These are phyloP conservation scores for Neodidymelliopsis sp. DNA, from an alignment of 2,329 filamentous ascomycete species.

Conservation along the genomic window DNA sequence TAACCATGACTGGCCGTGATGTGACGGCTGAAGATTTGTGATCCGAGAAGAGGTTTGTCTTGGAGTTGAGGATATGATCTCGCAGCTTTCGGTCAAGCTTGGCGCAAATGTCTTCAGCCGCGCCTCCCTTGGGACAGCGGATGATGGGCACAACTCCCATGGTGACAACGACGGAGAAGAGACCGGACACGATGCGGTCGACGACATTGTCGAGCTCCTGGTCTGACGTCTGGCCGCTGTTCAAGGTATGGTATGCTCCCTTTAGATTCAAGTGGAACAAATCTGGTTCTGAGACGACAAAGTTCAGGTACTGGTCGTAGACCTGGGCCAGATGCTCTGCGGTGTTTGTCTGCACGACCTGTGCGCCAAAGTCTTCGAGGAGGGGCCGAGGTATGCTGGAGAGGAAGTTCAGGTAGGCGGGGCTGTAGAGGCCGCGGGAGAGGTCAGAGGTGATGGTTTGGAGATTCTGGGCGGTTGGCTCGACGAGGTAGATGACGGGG, in stretches of 20 bases:
- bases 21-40: conserved; percentile 65
- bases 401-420: conserved; percentile 96
- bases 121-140: conserved; percentile 88
- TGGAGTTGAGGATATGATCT: conserved; percentile 96
- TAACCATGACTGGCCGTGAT: conserved; percentile 85
- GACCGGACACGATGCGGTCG: conserved; percentile 89
- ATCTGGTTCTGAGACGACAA: conserved; percentile 93
- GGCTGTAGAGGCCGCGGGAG: conserved; percentile 80
- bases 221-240: conserved; percentile 89
- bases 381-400: conserved; percentile 89
- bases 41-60: conserved; percentile 93
- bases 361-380: conserved; percentile 91
- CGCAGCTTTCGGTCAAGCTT: conserved; percentile 95
- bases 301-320: conserved; percentile 97
- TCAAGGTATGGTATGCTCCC: conserved; percentile 95
- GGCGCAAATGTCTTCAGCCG: conserved; percentile 91
- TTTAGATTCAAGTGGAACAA: conserved; percentile 94
- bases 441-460: conserved; percentile 85
- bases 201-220: conserved; percentile 87
- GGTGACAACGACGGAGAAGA: conserved; percentile 99
- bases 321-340: conserved; percentile 91
- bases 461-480: conserved; percentile 83
- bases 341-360: conserved; percentile 83
- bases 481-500: conserved; percentile 93
- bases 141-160: conserved; percentile 99